Evolutionary conservation across 495 filamentous ascomycete species (phyloP).

Genomic region (Penicillium fimorum): DNA sequence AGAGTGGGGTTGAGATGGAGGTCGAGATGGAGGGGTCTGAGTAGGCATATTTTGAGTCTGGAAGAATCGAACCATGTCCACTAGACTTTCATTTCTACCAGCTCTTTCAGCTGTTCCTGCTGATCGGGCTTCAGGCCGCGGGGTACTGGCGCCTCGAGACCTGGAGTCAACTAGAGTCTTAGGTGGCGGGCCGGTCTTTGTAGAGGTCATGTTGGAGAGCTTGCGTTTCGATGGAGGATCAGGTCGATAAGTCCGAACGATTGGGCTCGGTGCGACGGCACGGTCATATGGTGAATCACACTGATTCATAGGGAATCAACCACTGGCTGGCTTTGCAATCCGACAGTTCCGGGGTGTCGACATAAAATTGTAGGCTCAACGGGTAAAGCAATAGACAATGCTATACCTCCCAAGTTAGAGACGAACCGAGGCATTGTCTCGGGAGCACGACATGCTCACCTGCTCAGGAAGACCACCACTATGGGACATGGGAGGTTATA

Average conservation of each 20-base stretch:
- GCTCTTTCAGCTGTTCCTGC: conserved; percentile 26
- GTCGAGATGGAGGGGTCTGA: conserved; percentile 9
- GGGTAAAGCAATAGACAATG: neutral
- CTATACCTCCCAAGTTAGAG: conserved; percentile 7
- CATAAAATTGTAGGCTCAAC: conserved; percentile 2
- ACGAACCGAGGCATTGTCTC: neutral
- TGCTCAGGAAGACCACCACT: neutral
- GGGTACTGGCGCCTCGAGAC: conserved; percentile 6
- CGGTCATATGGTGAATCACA: conserved; percentile 28
- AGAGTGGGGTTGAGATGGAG: neutral
- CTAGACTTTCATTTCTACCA: conserved; percentile 33
- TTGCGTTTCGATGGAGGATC: conserved; percentile 30
- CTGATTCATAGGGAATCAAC: conserved; percentile 37
- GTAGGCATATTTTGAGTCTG: conserved; percentile 32
- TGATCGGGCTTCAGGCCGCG: conserved; percentile 28
- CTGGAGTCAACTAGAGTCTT: conserved; percentile 10
- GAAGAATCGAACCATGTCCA: conserved; percentile 41
- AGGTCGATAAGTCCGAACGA: conserved; percentile 41
- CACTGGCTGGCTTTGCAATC: conserved; percentile 23
- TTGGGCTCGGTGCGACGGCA: conserved; percentile 43
- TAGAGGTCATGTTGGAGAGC: conserved; percentile 32
- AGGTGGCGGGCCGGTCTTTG: conserved; percentile 13
- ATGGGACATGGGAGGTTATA: conserved; percentile 4
- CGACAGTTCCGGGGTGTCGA: conserved; percentile 14
- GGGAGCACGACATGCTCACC: conserved; percentile 17